Percentiles rank a stretch among this genome's conserved stretches.
Conservation (phyloP, 106 monocot species). For the Acorus gramineus region DNA sequence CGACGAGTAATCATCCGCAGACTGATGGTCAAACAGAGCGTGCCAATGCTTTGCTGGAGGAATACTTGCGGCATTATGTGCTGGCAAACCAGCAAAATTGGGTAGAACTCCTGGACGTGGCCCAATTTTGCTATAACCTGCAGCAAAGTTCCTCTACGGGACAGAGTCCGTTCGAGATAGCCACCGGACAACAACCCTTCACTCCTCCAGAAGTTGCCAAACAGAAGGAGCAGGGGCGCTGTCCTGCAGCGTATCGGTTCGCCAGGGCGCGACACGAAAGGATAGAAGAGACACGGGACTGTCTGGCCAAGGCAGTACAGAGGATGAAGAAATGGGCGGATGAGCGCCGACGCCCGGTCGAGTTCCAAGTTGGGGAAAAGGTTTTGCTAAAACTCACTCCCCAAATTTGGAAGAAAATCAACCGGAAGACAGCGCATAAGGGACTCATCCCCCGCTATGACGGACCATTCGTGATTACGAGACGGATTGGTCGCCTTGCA, state of each 20-base stretch:
- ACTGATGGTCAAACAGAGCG: neutral
- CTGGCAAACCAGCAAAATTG: constrained; percentile 7
- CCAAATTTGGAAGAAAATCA: neutral
- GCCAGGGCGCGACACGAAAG: neutral
- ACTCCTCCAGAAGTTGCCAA: neutral
- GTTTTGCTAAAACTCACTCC: neutral
- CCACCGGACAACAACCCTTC: neutral
- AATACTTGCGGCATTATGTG: constrained; percentile 6
- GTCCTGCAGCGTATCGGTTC: neutral
- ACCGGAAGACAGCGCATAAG: neutral
- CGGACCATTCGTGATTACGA: neutral
- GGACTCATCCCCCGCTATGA: constrained; percentile 1
- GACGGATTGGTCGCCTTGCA: neutral
- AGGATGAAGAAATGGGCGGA: neutral
- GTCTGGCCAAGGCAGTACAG: neutral
- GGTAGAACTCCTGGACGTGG: constrained; percentile 1
- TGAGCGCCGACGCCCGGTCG: neutral
- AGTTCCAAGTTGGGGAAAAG: neutral
- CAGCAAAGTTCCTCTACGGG: neutral
- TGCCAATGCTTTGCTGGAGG: neutral
- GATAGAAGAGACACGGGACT: neutral
- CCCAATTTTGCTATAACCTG: constrained; percentile 13
- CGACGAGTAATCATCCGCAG: neutral
- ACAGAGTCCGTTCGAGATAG: neutral
- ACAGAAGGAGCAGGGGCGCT: neutral